Evolutionary conservation across 1,284 basidiomycete species (phyloP).

Genomic region (Coniferiporia sulphurascens): DNA sequence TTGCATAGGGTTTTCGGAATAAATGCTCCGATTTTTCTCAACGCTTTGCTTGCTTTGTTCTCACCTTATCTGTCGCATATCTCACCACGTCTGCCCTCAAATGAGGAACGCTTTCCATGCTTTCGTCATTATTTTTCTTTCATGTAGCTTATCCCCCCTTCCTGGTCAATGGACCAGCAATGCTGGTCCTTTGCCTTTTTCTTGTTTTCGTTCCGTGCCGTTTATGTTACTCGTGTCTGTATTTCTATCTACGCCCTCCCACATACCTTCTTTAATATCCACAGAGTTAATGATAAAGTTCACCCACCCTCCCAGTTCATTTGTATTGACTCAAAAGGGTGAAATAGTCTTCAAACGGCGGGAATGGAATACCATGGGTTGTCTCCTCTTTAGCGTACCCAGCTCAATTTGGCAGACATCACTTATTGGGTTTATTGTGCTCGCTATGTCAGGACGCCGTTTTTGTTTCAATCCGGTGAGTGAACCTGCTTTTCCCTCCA

Average conservation of each 20-base stretch:
- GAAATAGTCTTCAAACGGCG: not conserved
- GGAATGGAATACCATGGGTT: not conserved
- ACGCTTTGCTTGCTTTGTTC: too few species aligned
- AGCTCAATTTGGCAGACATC: too few species aligned
- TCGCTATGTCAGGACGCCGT: too few species aligned
- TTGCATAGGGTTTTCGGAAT: not conserved
- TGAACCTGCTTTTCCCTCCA: not conserved
- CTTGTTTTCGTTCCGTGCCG: not conserved
- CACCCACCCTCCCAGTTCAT: not conserved
- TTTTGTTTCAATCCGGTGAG: not conserved
- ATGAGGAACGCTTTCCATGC: too few species aligned
- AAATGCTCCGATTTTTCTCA: too few species aligned
- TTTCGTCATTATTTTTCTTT: too few species aligned
- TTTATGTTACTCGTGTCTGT: not conserved
- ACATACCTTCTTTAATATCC: not conserved
- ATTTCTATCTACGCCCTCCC: not conserved
- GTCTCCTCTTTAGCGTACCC: not conserved
- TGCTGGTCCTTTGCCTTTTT: too few species aligned
- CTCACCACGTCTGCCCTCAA: too few species aligned
- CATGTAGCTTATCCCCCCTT: too few species aligned
- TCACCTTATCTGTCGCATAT: too few species aligned
- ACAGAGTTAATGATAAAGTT: not conserved
- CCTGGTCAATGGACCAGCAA: too few species aligned
- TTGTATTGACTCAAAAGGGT: not conserved
- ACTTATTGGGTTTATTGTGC: too few species aligned